Evolutionary conservation across 306 rosid species (phyloP).

Genomic region (Casuarina cunninghamiana): DNA sequence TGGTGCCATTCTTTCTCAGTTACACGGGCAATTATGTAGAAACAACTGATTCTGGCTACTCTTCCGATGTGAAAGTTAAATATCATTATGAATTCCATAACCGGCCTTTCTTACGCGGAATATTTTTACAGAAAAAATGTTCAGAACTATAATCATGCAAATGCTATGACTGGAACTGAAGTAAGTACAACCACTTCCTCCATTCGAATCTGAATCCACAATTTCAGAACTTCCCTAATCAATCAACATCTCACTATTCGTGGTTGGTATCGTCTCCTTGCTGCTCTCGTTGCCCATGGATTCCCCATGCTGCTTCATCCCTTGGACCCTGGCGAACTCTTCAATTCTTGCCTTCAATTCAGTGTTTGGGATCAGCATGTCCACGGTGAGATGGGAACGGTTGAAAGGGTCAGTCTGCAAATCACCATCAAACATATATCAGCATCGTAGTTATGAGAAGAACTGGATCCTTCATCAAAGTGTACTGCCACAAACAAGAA

Average conservation of each 20-base stretch:
- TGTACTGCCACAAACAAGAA: slow-evolving; percentile 70
- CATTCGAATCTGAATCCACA: not conserved
- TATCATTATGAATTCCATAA: not conserved
- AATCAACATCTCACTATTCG: slow-evolving; percentile 73
- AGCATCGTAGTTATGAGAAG: no score
- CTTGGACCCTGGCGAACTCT: slow-evolving; percentile 73
- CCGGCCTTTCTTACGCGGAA: not conserved
- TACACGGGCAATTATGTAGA: no score
- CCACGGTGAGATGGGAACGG: slow-evolving; percentile 88
- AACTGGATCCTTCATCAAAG: slow-evolving; percentile 99
- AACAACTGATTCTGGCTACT: no score
- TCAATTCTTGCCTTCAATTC: slow-evolving; percentile 75
- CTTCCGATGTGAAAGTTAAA: no score
- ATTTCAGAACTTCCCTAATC: slow-evolving; percentile 47
- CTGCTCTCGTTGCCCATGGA: slow-evolving; percentile 47
- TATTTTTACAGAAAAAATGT: not conserved
- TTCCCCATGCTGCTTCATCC: slow-evolving; percentile 60
- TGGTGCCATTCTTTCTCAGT: no score
- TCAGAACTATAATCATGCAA: not conserved
- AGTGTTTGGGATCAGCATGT: slow-evolving; percentile 75
- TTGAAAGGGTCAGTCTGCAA: slow-evolving; percentile 94
- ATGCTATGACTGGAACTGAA: not conserved
- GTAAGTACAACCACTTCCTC: not conserved
- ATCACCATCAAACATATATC: slow-evolving; percentile 21
- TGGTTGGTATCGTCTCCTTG: slow-evolving; percentile 75